Evolutionary conservation across 306 rosid species (phyloP).

Genomic region (Castanea mollissima): DNA sequence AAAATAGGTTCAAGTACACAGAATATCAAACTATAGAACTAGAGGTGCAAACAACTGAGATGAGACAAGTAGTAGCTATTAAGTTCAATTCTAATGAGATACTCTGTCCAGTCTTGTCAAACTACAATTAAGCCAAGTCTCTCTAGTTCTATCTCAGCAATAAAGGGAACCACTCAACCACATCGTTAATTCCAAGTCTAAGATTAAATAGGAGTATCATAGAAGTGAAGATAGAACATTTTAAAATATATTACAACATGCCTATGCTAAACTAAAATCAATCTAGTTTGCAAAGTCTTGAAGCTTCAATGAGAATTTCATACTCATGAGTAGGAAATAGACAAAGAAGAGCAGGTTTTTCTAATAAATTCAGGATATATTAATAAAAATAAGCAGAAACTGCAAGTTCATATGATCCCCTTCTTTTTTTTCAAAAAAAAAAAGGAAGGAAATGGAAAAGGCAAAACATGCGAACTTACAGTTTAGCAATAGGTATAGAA

Average conservation of each 20-base stretch:
- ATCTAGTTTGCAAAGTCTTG: background rate
- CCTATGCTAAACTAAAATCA: background rate
- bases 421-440: background rate
- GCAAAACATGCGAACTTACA: conserved; percentile 49
- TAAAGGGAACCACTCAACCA: background rate
- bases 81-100: background rate
- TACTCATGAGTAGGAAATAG: background rate
- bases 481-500: conserved; percentile 68
- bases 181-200: background rate
- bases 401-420: background rate
- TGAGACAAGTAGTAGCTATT: background rate
- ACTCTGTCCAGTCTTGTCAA: background rate
- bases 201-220: background rate
- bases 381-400: background rate
- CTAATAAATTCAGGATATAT: conserved; percentile 8
- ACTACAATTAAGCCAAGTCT: background rate
- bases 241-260: background rate
- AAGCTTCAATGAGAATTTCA: background rate
- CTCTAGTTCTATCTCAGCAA: background rate
- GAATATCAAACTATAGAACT: background rate
- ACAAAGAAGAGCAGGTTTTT: background rate
- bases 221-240: background rate
- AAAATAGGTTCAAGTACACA: background rate
- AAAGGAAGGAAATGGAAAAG: background rate
- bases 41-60: background rate